Conservation (phyloP, 371 early-diverging fungal species). For the Mucor indicus region DNA sequence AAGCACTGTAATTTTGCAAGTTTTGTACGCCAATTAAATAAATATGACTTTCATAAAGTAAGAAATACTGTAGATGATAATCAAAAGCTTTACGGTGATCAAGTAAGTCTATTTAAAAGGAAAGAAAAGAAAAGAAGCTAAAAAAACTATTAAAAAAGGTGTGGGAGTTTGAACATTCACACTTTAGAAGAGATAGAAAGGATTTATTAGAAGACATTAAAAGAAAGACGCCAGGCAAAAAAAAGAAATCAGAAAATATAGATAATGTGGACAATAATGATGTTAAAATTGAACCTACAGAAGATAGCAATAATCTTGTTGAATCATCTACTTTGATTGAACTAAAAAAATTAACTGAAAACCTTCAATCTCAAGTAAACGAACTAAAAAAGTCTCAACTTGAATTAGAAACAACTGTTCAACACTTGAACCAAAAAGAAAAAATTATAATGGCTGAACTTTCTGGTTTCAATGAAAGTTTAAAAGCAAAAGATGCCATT, state of each 20-base stretch:
- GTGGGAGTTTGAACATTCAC: constrained; percentile 78
- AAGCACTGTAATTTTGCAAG: constrained; percentile 93
- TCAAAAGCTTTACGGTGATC: constrained; percentile 58
- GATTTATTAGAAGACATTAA: constrained; percentile 66
- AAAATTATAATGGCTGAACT: constrained; percentile 60
- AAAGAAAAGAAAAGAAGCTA: too few relatives aligned
- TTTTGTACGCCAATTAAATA: constrained; percentile 96
- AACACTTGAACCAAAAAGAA: constrained; percentile 51
- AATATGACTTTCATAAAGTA: constrained; percentile 94
- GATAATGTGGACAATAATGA: neutral
- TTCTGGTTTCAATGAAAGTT: constrained; percentile 49
- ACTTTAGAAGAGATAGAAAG: constrained; percentile 60
- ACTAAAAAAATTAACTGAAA: constrained; percentile 22
- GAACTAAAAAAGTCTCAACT: constrained; percentile 33
- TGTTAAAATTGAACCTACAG: neutral
- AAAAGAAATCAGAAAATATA: constrained; percentile 15
- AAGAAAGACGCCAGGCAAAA: constrained; percentile 49
- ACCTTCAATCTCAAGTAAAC: constrained; percentile 47
- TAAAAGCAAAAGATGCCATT: constrained; percentile 64
- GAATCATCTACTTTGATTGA: constrained; percentile 7
- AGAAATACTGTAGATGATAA: constrained; percentile 54
- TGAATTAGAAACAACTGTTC: constrained; percentile 36
- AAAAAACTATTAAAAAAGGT: constrained; percentile 30
- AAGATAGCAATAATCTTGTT: neutral
- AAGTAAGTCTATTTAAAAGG: constrained; percentile 49